These are phyloP conservation scores for Aspergillus sp. DNA, from an alignment of 2,329 filamentous ascomycete species.

Conservation along the genomic window DNA sequence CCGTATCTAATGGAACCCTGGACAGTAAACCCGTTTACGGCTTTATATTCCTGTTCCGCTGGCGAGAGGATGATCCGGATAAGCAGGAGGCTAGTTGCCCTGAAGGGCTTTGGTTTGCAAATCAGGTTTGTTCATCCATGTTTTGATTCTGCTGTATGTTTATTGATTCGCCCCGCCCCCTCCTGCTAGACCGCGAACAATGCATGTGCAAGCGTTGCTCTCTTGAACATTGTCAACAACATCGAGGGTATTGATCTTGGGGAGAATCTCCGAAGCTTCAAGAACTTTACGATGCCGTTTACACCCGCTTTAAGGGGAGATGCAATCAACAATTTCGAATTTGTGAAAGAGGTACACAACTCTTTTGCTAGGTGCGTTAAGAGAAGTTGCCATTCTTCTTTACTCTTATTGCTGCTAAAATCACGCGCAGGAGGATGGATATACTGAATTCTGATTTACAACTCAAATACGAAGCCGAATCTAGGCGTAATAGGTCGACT, in stretches of 20 bases:
- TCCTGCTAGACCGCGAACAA: slow-evolving; percentile 70
- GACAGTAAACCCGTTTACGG: slow-evolving; percentile 72
- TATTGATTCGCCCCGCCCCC: slow-evolving; percentile 3
- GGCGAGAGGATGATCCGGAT: slow-evolving; percentile 56
- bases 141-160: neutral
- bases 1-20: slow-evolving; percentile 5
- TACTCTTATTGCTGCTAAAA: slow-evolving; percentile 3
- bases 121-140: slow-evolving; percentile 61
- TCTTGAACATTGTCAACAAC: slow-evolving; percentile 94
- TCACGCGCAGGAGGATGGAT: slow-evolving; percentile 63
- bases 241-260: slow-evolving; percentile 66
- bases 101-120: slow-evolving; percentile 83
- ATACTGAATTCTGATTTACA: slow-evolving; percentile 70
- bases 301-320: slow-evolving; percentile 73
- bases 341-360: slow-evolving; percentile 82
- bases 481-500: slow-evolving; percentile 30
- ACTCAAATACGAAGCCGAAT: slow-evolving; percentile 50
- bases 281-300: slow-evolving; percentile 66
- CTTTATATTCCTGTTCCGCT: slow-evolving; percentile 85
- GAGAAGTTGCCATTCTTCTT: neutral
- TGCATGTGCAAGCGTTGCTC: slow-evolving; percentile 86
- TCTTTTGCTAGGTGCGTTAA: slow-evolving; percentile 68
- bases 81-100: slow-evolving; percentile 58
- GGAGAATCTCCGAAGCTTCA: slow-evolving; percentile 69
- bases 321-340: slow-evolving; percentile 69